phyloP scores from a whole-genome alignment of 371 early-diverging fungal species.

The Batrachochytrium dendrobatidis region DNA sequence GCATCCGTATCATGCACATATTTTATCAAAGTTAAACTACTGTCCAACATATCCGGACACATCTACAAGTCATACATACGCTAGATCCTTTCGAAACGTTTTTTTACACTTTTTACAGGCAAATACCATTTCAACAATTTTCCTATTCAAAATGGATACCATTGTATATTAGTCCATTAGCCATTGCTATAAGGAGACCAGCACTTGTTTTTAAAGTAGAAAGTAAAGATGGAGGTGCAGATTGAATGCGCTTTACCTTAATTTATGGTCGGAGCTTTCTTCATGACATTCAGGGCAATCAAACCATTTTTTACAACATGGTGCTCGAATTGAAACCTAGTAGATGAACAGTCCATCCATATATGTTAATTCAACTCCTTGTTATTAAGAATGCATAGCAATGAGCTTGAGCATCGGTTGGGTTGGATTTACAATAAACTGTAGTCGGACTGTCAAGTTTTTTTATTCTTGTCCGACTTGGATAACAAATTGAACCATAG shows the following conservation, averaged over 20 bases:
- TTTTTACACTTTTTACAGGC: slow-evolving; percentile 98
- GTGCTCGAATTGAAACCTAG: slow-evolving; percentile 84
- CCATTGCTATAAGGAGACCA: neutral
- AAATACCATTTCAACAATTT: slow-evolving; percentile 87
- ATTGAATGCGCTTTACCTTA: too few relatives aligned
- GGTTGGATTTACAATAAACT: too few relatives aligned
- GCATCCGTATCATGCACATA: neutral
- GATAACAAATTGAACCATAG: too few relatives aligned
- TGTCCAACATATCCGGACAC: neutral
- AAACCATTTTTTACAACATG: slow-evolving; percentile 93
- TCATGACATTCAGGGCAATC: slow-evolving; percentile 95
- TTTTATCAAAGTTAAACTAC: neutral
- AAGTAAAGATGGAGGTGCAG: too few relatives aligned
- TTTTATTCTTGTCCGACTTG: too few relatives aligned
- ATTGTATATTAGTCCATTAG: neutral
- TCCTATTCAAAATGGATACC: slow-evolving; percentile 27
- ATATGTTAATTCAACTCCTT: too few relatives aligned
- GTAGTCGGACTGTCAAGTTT: too few relatives aligned
- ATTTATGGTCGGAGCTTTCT: slow-evolving; percentile 70
- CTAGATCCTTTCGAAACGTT: slow-evolving; percentile 87
- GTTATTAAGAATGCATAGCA: too few relatives aligned
- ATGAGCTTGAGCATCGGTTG: too few relatives aligned
- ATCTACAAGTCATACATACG: slow-evolving; percentile 28
- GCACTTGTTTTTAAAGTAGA: too few relatives aligned
- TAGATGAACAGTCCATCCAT: too few relatives aligned